Percentiles rank a stretch among this genome's conserved stretches.
phyloP scores from a whole-genome alignment of 2,329 filamentous ascomycete genomes.

The Oidium heveae region DNA sequence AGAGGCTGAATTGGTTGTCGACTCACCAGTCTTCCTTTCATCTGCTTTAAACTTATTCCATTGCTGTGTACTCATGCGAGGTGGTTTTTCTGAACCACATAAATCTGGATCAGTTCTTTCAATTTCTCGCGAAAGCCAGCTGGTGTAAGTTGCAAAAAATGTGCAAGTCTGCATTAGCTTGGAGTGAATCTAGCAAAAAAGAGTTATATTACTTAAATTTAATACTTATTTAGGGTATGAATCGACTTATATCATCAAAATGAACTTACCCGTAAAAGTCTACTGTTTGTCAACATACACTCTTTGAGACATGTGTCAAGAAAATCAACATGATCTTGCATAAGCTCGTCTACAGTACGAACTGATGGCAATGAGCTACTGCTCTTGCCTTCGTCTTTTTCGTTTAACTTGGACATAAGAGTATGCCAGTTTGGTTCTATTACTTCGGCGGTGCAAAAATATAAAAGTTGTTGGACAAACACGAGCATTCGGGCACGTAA shows the following conservation, averaged over 20 bases:
- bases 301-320: slow-evolving; percentile 93
- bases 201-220: too few relatives aligned
- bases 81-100: slow-evolving; percentile 27
- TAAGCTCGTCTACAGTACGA: slow-evolving; percentile 82
- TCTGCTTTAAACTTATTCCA: slow-evolving; percentile 31
- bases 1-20: slow-evolving; percentile 4
- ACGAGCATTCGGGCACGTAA: slow-evolving; percentile 83
- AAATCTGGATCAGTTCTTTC: slow-evolving; percentile 65
- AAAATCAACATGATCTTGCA: slow-evolving; percentile 98
- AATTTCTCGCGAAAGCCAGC: slow-evolving; percentile 63
- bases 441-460: slow-evolving; percentile 91
- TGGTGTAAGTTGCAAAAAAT: slow-evolving; percentile 77
- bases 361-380: slow-evolving; percentile 14
- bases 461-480: slow-evolving; percentile 87
- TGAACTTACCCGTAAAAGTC: slow-evolving; percentile 50
- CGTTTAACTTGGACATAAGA: slow-evolving; percentile 67
- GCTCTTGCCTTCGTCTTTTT: slow-evolving; percentile 22
- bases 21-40: slow-evolving; percentile 18
- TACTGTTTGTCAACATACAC: slow-evolving; percentile 95
- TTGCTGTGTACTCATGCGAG: slow-evolving; percentile 32
- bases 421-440: slow-evolving; percentile 95
- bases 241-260: too few relatives aligned
- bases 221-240: too few relatives aligned
- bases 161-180: slow-evolving; percentile 93
- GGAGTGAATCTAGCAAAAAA: slow-evolving; percentile 52